Percentiles rank a stretch among this genome's conserved stretches.
These are phyloP conservation scores for Suillus weaverae DNA, from an alignment of 768 basidiomycete species.

Conservation along the genomic window DNA sequence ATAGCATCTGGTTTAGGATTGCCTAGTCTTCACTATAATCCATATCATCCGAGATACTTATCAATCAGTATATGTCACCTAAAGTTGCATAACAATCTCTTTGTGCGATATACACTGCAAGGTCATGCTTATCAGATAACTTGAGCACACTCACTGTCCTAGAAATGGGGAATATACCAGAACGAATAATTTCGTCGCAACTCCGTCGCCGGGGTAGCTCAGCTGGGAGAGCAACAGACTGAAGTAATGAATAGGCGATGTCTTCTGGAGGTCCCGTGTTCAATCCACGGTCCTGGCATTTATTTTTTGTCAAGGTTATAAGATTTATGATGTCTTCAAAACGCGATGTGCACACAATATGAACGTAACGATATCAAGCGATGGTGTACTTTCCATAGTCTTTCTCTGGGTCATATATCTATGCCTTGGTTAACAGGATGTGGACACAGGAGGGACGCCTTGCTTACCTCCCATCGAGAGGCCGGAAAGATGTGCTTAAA, in stretches of 20 bases:
- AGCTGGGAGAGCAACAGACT: slow-evolving; percentile 42
- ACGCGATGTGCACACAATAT: not conserved
- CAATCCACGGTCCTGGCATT: slow-evolving; percentile 45
- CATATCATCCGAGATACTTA: slow-evolving; percentile 2
- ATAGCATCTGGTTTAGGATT: slow-evolving; percentile 18
- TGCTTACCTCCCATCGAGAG: slow-evolving; percentile 90
- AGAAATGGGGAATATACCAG: not conserved
- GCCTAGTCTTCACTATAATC: slow-evolving; percentile 9
- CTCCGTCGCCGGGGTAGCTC: slow-evolving; percentile 31
- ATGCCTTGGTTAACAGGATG: slow-evolving; percentile 8
- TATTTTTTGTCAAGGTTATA: not conserved
- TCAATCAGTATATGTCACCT: not conserved
- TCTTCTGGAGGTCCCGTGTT: slow-evolving; percentile 46
- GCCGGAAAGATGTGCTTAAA: slow-evolving; percentile 99
- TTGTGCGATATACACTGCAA: not conserved
- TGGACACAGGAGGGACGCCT: not conserved
- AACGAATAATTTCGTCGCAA: not conserved
- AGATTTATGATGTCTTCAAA: not conserved
- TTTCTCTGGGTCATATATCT: slow-evolving; percentile 95
- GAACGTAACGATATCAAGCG: slow-evolving; percentile 30
- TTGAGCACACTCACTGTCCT: not conserved
- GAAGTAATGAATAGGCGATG: slow-evolving; percentile 16
- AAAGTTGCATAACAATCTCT: not conserved
- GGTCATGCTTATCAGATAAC: not conserved
- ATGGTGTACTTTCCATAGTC: slow-evolving; percentile 92